Base-by-base conservation (phyloP, 2,329 filamentous ascomycete genomes). In the Aureobasidium sp. region DNA sequence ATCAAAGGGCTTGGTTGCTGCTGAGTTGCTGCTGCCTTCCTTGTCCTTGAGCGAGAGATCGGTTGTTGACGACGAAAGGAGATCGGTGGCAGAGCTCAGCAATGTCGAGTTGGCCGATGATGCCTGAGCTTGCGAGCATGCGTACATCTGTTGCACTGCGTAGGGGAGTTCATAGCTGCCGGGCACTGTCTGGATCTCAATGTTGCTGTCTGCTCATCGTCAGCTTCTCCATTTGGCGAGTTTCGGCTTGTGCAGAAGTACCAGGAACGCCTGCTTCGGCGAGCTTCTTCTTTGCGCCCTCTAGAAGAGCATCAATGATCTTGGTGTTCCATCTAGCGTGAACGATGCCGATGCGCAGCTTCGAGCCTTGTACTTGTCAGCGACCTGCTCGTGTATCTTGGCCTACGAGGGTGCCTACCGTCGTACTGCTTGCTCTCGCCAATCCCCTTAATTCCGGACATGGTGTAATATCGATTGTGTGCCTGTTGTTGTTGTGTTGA, bases 161-260 rank as follows among this genome's bases (percentile, higher is more conserved):
- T 93, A 90, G 57, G 94, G 94, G 47, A 99, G 82, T 78, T 99
- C 94, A 83, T 95, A 99, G 66, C 89, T 90, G 59, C 94, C 94
- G 0, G 94, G 94, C 37, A 97, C 94, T 55, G 87, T 90, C 78
- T 97, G 89, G 42, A 92, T 78, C 60, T 92, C 85, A 70, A 99
- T 95, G 75, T 97, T 96, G 69, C 89, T 85, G 71, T 91, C 86
- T 73, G 59, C 39, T 7, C 34, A 0, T 30, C 7, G 41, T 61
- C 25, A 61, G 58, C 41, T 37, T 21, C 30, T 16, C 25, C 1
- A 15, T 29, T 11, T 32, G 30, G 3, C 29, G 8, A 21, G 7
- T 9, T 13, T 13, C 11, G 2, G 10, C 3, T 30, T 9, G 15
- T 36, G 10, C 13, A 9, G 2, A 13, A 2, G 36, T 55, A 61